Percentiles rank a stretch among this genome's conserved stretches.
These are phyloP conservation scores for Zygosaccharomyces pseudorouxii DNA, from an alignment of 805 yeast genomes.

Conservation along the genomic window DNA sequence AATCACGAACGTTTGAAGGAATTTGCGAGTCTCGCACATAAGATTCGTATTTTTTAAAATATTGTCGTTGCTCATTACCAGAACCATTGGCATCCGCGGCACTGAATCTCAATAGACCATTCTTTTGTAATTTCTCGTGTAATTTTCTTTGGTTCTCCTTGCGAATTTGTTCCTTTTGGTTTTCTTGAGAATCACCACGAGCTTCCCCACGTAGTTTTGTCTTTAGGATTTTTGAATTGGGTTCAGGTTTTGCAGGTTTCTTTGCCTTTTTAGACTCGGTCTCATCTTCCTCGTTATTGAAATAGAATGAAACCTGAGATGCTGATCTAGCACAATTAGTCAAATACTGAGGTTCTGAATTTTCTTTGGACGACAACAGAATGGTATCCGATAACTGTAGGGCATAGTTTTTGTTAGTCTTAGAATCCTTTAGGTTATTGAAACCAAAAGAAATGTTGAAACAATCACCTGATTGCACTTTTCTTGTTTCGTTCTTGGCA, in stretches of 20 bases:
- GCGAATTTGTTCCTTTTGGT: slow-evolving; percentile 69
- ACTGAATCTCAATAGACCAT: slow-evolving; percentile 76
- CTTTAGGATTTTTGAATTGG: slow-evolving; percentile 62
- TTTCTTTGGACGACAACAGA: slow-evolving; percentile 48
- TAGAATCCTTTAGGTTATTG: slow-evolving; percentile 50
- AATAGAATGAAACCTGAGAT: slow-evolving; percentile 76
- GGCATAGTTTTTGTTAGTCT: slow-evolving; percentile 57
- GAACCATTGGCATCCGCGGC: slow-evolving; percentile 69
- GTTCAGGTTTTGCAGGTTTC: slow-evolving; percentile 35
- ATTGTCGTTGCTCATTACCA: slow-evolving; percentile 45
- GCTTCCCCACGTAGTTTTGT: slow-evolving; percentile 76
- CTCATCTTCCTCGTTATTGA: slow-evolving; percentile 61
- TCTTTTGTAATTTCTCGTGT: slow-evolving; percentile 80
- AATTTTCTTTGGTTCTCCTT: slow-evolving; percentile 77
- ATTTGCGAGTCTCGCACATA: slow-evolving; percentile 90
- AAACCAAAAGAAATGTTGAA: slow-evolving; percentile 77
- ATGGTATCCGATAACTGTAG: slow-evolving; percentile 77
- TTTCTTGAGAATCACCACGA: slow-evolving; percentile 61
- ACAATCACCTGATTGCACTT: slow-evolving; percentile 65
- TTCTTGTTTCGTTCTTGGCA: slow-evolving; percentile 59
- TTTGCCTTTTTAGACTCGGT: slow-evolving; percentile 40
- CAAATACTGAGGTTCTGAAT: slow-evolving; percentile 54
- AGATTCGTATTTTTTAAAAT: slow-evolving; percentile 87
- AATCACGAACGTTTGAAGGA: slow-evolving; percentile 75
- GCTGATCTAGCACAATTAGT: slow-evolving; percentile 70